Conservation (phyloP, 2,329 filamentous ascomycete species). For the Cercospora nicotianae region DNA sequence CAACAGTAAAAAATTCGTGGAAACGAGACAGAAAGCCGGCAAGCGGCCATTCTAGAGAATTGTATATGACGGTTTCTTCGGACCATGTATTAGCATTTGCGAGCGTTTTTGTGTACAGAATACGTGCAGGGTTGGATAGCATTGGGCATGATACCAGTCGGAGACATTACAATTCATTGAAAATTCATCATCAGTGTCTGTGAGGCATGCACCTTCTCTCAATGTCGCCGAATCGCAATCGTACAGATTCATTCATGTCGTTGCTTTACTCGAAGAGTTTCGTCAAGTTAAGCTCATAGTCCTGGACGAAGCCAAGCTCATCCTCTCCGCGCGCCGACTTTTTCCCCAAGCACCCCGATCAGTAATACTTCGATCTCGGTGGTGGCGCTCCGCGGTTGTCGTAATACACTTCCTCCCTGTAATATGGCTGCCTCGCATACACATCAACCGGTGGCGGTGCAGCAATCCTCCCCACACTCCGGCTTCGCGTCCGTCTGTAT, state of each 20-base stretch:
- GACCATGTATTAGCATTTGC: slow-evolving; percentile 9
- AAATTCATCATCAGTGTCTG: not conserved
- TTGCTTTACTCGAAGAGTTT: not conserved
- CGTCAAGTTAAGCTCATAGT: not conserved
- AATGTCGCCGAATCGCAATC: not conserved
- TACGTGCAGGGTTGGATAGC: slow-evolving; percentile 4
- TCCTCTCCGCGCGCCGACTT: not conserved
- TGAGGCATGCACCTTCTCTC: not conserved
- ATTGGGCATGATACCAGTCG: slow-evolving; percentile 5
- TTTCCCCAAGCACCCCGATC: not conserved
- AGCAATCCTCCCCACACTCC: slow-evolving; percentile 15
- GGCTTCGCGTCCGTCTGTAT: slow-evolving; percentile 14
- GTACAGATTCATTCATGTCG: not conserved
- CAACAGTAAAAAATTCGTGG: slow-evolving; percentile 23
- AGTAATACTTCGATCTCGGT: slow-evolving; percentile 21
- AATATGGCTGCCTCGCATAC: slow-evolving; percentile 21
- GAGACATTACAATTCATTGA: not conserved
- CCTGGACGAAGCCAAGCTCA: not conserved
- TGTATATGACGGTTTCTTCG: not conserved
- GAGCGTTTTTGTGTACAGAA: slow-evolving; percentile 9
- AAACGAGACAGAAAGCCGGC: slow-evolving; percentile 13
- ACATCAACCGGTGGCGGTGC: not conserved
- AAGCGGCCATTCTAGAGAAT: slow-evolving; percentile 17
- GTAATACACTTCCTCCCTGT: slow-evolving; percentile 18
- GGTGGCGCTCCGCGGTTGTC: slow-evolving; percentile 13